A percentile compares a stretch with the other conserved stretches of the same genome.
Evolutionary conservation across 768 basidiomycete species (phyloP).

Genomic region (Hygrophorus russula): DNA sequence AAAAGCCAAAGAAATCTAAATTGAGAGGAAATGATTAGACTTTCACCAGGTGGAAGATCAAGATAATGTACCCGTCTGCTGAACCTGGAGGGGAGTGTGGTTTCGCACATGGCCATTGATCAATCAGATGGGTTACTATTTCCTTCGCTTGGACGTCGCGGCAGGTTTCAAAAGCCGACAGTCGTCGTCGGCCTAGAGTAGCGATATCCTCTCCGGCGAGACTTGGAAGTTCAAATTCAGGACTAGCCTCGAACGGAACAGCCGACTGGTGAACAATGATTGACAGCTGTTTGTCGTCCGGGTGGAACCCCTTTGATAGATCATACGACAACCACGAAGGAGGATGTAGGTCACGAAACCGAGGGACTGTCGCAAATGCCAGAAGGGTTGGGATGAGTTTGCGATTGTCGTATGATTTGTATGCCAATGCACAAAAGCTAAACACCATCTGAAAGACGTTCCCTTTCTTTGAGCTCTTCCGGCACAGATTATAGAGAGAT

Average conservation of each 20-base stretch:
- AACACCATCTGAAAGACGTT: conserved; percentile 17
- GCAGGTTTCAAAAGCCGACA: neutral
- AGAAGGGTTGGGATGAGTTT: conserved; percentile 18
- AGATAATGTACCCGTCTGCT: too few species aligned
- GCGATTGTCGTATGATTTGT: conserved; percentile 7
- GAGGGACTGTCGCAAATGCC: conserved; percentile 17
- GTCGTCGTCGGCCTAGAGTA: conserved; percentile 4
- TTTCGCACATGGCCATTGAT: conserved; percentile 13
- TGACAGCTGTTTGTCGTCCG: conserved; percentile 7
- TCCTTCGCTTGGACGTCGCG: conserved; percentile 7
- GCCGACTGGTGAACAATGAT: neutral
- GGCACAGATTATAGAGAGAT: conserved; percentile 16
- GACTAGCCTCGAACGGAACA: neutral
- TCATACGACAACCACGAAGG: conserved; percentile 12
- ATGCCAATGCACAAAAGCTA: conserved; percentile 20
- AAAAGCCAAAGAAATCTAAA: too few species aligned
- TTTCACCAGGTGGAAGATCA: too few species aligned
- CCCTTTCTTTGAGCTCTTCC: conserved; percentile 2
- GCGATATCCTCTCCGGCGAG: conserved; percentile 1
- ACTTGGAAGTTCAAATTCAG: neutral
- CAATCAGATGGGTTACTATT: conserved; percentile 6
- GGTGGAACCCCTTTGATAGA: conserved; percentile 12
- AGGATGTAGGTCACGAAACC: conserved; percentile 9
- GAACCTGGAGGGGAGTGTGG: too few species aligned
- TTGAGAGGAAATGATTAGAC: too few species aligned